Percentiles rank a stretch among this genome's conserved stretches.
phyloP scores from a whole-genome alignment of 225 moss, liverwort and hornwort species.

The Bryoerythrophyllum caledonicum region DNA sequence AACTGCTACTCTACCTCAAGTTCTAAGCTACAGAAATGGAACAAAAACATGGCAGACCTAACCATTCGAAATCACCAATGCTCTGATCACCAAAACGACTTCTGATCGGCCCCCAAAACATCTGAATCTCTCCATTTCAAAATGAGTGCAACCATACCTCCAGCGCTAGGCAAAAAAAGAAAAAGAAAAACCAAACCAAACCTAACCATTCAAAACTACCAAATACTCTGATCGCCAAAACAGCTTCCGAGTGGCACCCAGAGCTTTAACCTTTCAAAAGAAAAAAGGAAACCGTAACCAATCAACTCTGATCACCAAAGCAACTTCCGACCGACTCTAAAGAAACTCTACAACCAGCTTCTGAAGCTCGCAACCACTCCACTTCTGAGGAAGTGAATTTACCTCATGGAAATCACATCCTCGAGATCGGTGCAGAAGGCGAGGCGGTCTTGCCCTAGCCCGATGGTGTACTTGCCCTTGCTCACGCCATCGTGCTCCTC shows the following conservation, averaged over 20 bases:
- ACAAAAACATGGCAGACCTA: not conserved
- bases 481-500: slow-evolving; percentile 82
- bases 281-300: too few relatives aligned
- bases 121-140: not conserved
- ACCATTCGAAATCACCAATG: not conserved
- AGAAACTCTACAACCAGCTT: too few relatives aligned
- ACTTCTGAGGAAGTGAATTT: not conserved
- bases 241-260: not conserved
- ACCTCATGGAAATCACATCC: slow-evolving; percentile 91
- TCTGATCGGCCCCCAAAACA: not conserved
- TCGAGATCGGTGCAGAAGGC: slow-evolving; percentile 89
- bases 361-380: too few relatives aligned
- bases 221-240: not conserved
- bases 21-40: not conserved
- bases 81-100: not conserved
- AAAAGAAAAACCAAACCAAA: too few relatives aligned
- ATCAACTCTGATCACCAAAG: not conserved
- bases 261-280: too few relatives aligned
- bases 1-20: too few relatives aligned
- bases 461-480: slow-evolving; percentile 97
- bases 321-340: too few relatives aligned
- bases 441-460: slow-evolving; percentile 83
- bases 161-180: too few relatives aligned
- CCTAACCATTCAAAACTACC: too few relatives aligned
- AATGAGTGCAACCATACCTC: not conserved